Evolutionary conservation across 202 grass and related monocot genomes (phyloP).

Genomic region (Elaeis oleifera): DNA sequence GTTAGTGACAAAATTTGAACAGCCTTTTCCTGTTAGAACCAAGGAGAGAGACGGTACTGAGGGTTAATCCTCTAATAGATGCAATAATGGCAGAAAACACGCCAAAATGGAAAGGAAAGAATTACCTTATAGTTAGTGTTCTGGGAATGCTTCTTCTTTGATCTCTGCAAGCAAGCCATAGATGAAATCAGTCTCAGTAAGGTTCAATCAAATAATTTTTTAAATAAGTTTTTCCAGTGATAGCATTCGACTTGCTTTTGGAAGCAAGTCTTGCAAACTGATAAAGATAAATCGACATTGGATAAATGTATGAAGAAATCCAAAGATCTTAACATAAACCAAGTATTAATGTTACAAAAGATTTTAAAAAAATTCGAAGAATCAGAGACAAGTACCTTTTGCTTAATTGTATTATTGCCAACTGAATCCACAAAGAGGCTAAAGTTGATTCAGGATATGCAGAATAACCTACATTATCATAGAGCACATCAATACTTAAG

Average conservation of each 20-base stretch:
- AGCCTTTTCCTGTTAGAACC: conserved; percentile 19
- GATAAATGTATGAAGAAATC: background rate
- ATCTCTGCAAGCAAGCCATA: conserved; percentile 21
- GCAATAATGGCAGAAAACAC: background rate
- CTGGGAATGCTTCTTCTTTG: conserved; percentile 20
- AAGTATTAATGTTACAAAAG: background rate
- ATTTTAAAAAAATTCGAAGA: background rate
- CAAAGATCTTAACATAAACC: too few species aligned
- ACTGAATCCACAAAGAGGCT: background rate
- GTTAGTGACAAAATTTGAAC: conserved; percentile 39
- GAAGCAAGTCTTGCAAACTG: background rate
- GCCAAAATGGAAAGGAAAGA: background rate
- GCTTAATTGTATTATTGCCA: background rate
- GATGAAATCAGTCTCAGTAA: conserved; percentile 25
- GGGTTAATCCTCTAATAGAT: too few species aligned
- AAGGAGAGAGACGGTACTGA: too few species aligned
- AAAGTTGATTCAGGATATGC: background rate
- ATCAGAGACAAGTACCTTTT: background rate
- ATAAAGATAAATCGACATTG: background rate
- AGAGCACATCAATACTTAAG: too few species aligned
- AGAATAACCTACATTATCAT: too few species aligned
- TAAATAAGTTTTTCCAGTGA: too few species aligned
- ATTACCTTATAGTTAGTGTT: conserved; percentile 56
- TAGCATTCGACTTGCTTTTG: too few species aligned
- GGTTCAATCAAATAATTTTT: background rate